phyloP scores from a whole-genome alignment of 73 alveolate species.

The Uronychia binucleata region DNA sequence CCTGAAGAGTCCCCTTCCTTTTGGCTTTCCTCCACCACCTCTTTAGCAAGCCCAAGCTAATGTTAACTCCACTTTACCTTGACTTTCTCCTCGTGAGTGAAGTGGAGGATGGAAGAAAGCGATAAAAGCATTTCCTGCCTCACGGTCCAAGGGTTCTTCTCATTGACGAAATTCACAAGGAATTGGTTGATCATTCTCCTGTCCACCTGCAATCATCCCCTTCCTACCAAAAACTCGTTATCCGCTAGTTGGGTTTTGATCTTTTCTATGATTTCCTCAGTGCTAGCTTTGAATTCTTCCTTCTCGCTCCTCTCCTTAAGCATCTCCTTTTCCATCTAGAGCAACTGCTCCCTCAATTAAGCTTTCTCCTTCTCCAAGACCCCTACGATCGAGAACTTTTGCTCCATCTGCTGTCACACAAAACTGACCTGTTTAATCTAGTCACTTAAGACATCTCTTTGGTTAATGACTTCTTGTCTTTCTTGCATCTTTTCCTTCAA shows the following conservation, averaged over 20 bases:
- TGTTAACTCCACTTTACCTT: too few relatives aligned
- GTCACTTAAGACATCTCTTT: background rate
- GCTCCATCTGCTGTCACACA: too few relatives aligned
- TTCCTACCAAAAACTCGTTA: background rate
- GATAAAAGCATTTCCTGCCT: slow-evolving; percentile 21
- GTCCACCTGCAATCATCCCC: slow-evolving; percentile 15
- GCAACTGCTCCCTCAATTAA: background rate
- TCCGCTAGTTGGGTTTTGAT: background rate
- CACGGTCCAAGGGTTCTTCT: background rate
- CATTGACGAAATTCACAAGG: slow-evolving; percentile 31
- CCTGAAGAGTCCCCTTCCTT: too few relatives aligned
- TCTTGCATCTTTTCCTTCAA: background rate
- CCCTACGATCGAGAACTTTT: too few relatives aligned
- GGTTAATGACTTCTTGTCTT: too few relatives aligned
- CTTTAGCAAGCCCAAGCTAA: too few relatives aligned
- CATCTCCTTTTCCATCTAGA: background rate
- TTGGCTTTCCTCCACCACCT: too few relatives aligned
- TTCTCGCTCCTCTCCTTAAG: background rate
- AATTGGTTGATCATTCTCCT: slow-evolving; percentile 41
- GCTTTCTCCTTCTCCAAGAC: too few relatives aligned
- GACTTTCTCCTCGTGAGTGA: slow-evolving; percentile 30
- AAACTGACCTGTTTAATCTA: too few relatives aligned
- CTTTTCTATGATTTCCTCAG: background rate
- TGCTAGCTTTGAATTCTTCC: background rate
- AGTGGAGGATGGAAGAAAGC: slow-evolving; percentile 20